These are phyloP conservation scores for Pythium phragmiticola DNA, from an alignment of 352 stramenopile species.

Conservation along the genomic window DNA sequence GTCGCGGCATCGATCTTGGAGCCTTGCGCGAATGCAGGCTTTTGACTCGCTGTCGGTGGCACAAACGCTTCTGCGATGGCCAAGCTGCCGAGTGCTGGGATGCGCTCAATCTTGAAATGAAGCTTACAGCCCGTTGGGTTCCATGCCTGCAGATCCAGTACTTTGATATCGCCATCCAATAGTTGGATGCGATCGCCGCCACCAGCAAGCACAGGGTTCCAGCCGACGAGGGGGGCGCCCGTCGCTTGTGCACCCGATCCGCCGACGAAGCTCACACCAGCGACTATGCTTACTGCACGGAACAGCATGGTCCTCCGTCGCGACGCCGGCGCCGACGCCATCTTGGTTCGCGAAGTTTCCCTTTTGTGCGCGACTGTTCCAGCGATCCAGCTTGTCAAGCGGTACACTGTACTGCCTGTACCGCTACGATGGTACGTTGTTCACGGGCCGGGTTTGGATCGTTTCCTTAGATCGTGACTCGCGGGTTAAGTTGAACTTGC, in stretches of 20 bases:
- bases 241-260: background rate
- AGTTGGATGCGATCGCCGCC: constrained; percentile 11
- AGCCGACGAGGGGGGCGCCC: background rate
- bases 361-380: constrained; percentile 16
- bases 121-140: constrained; percentile 11
- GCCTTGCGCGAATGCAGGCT: background rate
- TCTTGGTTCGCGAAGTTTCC: constrained; percentile 8
- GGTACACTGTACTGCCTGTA: constrained; percentile 18
- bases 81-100: constrained; percentile 6
- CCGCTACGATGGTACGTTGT: background rate
- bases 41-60: background rate
- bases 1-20: constrained; percentile 1
- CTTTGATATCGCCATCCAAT: background rate
- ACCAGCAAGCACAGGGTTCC: constrained; percentile 27
- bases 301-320: background rate
- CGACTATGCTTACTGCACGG: background rate
- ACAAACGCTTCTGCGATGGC: background rate
- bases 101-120: constrained; percentile 3
- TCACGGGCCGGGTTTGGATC: background rate
- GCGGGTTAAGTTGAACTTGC: constrained; percentile 24
- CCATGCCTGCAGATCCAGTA: constrained; percentile 8
- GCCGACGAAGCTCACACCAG: background rate
- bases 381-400: background rate
- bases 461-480: constrained; percentile 1
- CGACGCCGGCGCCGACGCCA: background rate